Evolutionary conservation across 495 filamentous ascomycete species (phyloP).

Genomic region (Xylaria scruposa): DNA sequence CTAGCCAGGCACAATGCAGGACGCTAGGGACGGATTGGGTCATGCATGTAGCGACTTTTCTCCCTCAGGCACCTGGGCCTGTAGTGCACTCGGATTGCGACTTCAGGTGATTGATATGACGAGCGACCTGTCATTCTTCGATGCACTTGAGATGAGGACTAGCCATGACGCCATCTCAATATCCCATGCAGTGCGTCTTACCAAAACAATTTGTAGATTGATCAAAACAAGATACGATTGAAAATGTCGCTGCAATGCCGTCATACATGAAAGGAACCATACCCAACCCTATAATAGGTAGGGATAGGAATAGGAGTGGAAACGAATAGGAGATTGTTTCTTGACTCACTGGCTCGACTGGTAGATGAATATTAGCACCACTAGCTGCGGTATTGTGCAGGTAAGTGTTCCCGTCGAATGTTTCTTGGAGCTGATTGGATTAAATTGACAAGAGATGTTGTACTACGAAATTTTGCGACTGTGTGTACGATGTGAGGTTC

Average conservation of each 20-base stretch:
- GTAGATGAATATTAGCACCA: conserved; percentile 13
- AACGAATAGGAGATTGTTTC: not conserved
- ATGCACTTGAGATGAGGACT: not conserved
- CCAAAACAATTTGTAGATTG: not conserved
- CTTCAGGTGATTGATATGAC: not conserved
- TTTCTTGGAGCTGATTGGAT: not conserved
- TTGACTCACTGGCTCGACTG: conserved; percentile 11
- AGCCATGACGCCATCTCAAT: not conserved
- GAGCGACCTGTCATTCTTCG: not conserved
- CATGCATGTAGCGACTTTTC: conserved; percentile 2
- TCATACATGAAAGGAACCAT: not conserved
- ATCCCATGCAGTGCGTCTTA: not conserved
- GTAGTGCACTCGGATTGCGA: not conserved
- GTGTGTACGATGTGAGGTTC: not conserved
- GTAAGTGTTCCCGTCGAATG: conserved; percentile 1
- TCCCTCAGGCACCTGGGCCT: not conserved
- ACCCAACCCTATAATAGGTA: not conserved
- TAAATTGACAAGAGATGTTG: conserved; percentile 7
- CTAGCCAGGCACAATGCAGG: conserved; percentile 21
- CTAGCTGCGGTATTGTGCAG: not conserved
- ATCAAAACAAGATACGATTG: not conserved
- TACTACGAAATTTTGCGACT: not conserved
- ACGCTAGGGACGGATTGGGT: conserved; percentile 18
- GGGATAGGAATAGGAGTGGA: not conserved
- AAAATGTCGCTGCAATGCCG: not conserved